Conservation (phyloP, 2,329 filamentous ascomycete genomes). For the Botrytis medusae region DNA sequence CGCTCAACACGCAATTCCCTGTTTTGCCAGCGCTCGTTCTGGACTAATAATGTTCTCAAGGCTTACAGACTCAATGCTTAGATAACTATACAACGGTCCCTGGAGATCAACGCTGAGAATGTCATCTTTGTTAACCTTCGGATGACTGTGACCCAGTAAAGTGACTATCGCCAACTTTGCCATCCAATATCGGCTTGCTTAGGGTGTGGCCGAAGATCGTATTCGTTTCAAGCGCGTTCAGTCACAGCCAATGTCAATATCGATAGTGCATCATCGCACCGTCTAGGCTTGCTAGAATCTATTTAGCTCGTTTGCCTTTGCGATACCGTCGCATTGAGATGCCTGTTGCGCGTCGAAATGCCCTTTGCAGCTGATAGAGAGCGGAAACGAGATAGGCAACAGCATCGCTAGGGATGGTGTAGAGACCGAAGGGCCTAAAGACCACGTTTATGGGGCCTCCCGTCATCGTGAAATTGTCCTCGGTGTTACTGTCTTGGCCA, state of each 20-base stretch:
- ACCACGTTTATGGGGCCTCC: not conserved
- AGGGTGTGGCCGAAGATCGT: not conserved
- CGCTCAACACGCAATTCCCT: not conserved
- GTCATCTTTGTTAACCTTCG: not conserved
- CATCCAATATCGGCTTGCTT: not conserved
- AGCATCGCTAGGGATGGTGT: not conserved
- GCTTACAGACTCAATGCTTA: not conserved
- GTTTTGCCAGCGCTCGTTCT: not conserved
- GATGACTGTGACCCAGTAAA: not conserved
- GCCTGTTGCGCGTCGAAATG: not conserved
- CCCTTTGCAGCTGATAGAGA: not conserved
- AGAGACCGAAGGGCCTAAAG: no score
- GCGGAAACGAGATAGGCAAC: not conserved
- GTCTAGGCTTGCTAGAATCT: not conserved
- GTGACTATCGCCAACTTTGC: not conserved
- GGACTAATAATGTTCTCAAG: conserved; percentile 11
- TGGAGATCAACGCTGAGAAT: not conserved
- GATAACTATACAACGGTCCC: not conserved
- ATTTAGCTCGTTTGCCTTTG: conserved; percentile 1
- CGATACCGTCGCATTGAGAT: not conserved
- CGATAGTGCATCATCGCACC: not conserved
- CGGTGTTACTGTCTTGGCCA: not conserved
- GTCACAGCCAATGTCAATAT: not conserved
- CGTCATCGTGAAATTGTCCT: not conserved
- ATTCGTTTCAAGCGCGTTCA: not conserved